Conservation (phyloP, 129 eudicot genomes). For the Saposhnikovia divaricata region DNA sequence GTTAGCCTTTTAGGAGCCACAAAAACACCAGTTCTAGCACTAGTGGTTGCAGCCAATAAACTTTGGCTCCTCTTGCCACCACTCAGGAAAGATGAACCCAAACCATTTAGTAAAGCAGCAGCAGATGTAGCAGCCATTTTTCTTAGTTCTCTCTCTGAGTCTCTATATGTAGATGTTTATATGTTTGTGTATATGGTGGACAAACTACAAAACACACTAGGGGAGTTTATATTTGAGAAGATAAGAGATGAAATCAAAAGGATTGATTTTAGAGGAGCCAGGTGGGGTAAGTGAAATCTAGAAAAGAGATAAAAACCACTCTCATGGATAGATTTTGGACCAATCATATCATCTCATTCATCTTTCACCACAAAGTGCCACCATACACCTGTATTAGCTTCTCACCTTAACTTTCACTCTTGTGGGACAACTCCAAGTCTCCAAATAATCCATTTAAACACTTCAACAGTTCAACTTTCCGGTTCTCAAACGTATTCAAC, state of each 20-base stretch:
- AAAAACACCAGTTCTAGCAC: constrained; percentile 18
- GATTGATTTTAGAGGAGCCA: background rate
- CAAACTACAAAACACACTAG: background rate
- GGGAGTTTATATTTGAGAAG: background rate
- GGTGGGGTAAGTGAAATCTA: constrained; percentile 5
- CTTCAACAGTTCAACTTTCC: background rate
- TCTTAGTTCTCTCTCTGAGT: background rate
- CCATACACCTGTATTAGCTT: constrained; percentile 7
- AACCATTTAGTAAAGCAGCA: constrained; percentile 66
- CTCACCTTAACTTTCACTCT: background rate
- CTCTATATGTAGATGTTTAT: too few relatives aligned
- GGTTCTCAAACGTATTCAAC: background rate
- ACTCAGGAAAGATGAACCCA: constrained; percentile 62
- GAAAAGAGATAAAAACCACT: background rate
- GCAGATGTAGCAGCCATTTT: constrained; percentile 52
- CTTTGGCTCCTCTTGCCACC: constrained; percentile 55
- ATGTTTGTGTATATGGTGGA: background rate
- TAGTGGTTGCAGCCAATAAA: constrained; percentile 33
- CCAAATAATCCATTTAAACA: background rate
- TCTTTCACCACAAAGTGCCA: background rate
- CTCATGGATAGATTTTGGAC: constrained; percentile 1
- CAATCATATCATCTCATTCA: background rate
- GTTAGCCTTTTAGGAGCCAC: constrained; percentile 46
- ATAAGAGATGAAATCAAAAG: background rate
- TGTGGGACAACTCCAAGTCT: background rate